These are phyloP conservation scores for Luffa acutangula DNA, from an alignment of 306 rosid species.

Conservation along the genomic window DNA sequence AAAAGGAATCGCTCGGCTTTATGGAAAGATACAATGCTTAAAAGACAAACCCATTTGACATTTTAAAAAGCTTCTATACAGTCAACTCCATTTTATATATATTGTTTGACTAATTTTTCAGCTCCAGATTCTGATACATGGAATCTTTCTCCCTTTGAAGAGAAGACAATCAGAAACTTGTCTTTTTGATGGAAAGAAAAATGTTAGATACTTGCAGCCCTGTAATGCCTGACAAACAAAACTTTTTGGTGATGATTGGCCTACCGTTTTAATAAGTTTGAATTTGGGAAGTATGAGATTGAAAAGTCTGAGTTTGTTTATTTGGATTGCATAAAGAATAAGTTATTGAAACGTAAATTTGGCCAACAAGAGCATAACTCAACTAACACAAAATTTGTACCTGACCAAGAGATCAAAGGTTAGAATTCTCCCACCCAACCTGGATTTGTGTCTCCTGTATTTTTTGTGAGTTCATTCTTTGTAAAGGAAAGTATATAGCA, in stretches of 20 bases:
- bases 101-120: background rate
- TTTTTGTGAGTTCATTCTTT: background rate
- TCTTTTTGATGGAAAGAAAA: background rate
- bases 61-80: background rate
- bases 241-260: background rate
- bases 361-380: background rate
- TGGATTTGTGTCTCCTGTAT: background rate
- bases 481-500: background rate
- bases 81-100: background rate
- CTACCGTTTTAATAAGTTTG: background rate
- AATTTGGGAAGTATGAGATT: background rate
- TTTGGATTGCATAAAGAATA: background rate
- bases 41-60: background rate
- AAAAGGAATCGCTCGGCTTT: background rate
- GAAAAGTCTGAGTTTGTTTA: background rate
- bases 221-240: background rate
- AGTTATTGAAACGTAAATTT: background rate
- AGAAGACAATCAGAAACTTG: background rate
- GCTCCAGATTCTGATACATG: background rate
- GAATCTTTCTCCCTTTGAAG: background rate
- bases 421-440: too few relatives aligned
- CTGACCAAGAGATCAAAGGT: too few relatives aligned
- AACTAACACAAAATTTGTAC: too few relatives aligned
- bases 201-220: background rate
- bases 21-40: background rate